Percentiles rank a stretch among this genome's conserved stretches.
Conservation (phyloP, 345 rosid genomes). For the Capsella bursapastoris region DNA sequence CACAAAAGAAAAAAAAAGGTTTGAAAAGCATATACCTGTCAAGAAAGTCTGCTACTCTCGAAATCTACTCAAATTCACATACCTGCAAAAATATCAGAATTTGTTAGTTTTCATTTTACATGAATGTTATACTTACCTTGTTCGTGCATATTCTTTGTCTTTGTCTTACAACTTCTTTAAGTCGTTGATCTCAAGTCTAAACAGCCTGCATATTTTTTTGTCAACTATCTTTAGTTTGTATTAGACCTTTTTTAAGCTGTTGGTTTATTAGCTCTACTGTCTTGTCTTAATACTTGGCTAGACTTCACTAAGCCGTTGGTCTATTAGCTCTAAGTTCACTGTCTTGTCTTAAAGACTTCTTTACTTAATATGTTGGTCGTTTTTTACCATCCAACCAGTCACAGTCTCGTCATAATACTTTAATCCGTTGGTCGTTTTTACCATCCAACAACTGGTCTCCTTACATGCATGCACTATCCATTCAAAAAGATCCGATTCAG, state of each 20-base stretch:
- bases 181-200: neutral
- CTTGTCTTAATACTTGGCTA: too few relatives aligned
- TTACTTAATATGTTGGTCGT: too few relatives aligned
- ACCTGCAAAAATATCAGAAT: neutral
- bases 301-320: neutral
- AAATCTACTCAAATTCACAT: neutral
- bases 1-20: neutral
- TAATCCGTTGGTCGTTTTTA: too few relatives aligned
- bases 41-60: constrained; percentile 1
- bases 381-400: too few relatives aligned
- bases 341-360: too few relatives aligned
- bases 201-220: neutral
- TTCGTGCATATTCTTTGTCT: neutral
- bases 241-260: neutral
- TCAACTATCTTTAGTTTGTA: neutral
- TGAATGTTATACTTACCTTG: neutral
- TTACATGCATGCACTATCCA: too few relatives aligned
- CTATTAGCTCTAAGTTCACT: too few relatives aligned
- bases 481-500: too few relatives aligned
- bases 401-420: too few relatives aligned
- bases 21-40: neutral
- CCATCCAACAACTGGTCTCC: too few relatives aligned
- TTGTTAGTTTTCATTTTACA: neutral
- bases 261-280: too few relatives aligned
- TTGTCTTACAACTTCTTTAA: too few relatives aligned